These are phyloP conservation scores for Entomortierella beljakovae DNA, from an alignment of 192 early-diverging fungal genomes.

Conservation along the genomic window DNA sequence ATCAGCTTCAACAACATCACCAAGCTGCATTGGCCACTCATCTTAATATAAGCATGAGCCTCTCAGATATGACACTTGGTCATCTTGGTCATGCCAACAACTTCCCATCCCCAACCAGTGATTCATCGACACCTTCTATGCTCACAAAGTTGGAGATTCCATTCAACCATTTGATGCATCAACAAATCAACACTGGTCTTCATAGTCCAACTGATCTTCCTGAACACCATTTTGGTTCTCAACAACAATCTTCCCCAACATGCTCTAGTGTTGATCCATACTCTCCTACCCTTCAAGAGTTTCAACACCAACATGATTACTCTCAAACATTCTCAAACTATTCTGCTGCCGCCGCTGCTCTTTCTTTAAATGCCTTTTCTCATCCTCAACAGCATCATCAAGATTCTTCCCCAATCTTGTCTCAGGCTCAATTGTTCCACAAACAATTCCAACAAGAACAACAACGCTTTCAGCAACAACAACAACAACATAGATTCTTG, in stretches of 20 bases:
- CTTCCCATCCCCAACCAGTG: constrained; percentile 6
- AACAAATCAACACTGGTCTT: constrained; percentile 24
- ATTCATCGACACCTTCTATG: constrained; percentile 14
- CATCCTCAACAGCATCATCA: constrained; percentile 10
- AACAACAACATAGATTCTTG: constrained; percentile 19
- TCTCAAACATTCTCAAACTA: constrained; percentile 5
- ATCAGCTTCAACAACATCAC: constrained; percentile 32
- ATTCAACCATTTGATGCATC: constrained; percentile 30
- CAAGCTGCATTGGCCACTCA: constrained; percentile 25
- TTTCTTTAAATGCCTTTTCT: constrained; percentile 6
- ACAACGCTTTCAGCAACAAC: constrained; percentile 29
- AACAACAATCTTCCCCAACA: constrained; percentile 19
- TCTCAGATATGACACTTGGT: constrained; percentile 33
- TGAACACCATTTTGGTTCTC: constrained; percentile 22
- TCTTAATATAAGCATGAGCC: constrained; percentile 39
- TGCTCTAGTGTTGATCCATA: constrained; percentile 14
- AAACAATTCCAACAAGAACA: constrained; percentile 42
- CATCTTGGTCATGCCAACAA: neutral
- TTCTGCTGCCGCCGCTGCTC: constrained; percentile 6
- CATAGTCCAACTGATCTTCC: constrained; percentile 32
- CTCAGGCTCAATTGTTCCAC: constrained; percentile 27
- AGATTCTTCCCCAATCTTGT: constrained; percentile 9
- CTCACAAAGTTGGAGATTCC: constrained; percentile 32
- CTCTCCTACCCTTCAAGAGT: constrained; percentile 11
- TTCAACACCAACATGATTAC: constrained; percentile 1